These are phyloP conservation scores for Biscutella laevigata DNA, from an alignment of 441 rosid species.

Conservation along the genomic window DNA sequence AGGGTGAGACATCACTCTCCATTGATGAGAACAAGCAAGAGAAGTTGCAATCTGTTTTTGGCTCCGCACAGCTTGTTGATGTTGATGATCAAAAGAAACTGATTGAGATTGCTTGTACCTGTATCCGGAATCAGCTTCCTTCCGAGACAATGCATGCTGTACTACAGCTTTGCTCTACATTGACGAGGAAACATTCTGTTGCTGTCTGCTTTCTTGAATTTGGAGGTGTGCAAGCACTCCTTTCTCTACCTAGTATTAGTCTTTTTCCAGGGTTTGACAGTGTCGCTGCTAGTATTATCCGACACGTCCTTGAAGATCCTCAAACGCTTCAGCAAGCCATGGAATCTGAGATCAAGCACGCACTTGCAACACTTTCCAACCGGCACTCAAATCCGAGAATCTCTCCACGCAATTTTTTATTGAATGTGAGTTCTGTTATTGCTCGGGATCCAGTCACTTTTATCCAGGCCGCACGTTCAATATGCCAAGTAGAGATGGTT, in stretches of 20 bases:
- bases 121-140: slow-evolving; percentile 70
- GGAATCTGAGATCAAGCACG: slow-evolving; percentile 96
- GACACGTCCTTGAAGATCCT: slow-evolving; percentile 96
- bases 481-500: slow-evolving; percentile 93
- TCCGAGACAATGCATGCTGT: slow-evolving; percentile 93
- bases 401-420: slow-evolving; percentile 73
- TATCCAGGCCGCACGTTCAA: slow-evolving; percentile 73
- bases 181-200: slow-evolving; percentile 68
- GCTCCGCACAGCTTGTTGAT: slow-evolving; percentile 44
- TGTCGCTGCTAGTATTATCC: slow-evolving; percentile 80
- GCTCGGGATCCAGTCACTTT: slow-evolving; percentile 82
- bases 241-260: slow-evolving; percentile 76
- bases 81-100: slow-evolving; percentile 67
- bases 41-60: slow-evolving; percentile 49
- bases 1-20: slow-evolving; percentile 35
- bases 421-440: slow-evolving; percentile 65
- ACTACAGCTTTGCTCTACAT: slow-evolving; percentile 84
- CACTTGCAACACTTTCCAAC: slow-evolving; percentile 70
- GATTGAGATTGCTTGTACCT: slow-evolving; percentile 80
- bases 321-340: slow-evolving; percentile 97
- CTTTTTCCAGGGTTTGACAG: slow-evolving; percentile 93
- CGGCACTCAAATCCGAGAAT: slow-evolving; percentile 85
- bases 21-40: slow-evolving; percentile 69
- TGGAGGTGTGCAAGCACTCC: slow-evolving; percentile 72
- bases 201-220: slow-evolving; percentile 86